Conservation (phyloP, 192 early-diverging fungal species). For the Podila epigama region DNA sequence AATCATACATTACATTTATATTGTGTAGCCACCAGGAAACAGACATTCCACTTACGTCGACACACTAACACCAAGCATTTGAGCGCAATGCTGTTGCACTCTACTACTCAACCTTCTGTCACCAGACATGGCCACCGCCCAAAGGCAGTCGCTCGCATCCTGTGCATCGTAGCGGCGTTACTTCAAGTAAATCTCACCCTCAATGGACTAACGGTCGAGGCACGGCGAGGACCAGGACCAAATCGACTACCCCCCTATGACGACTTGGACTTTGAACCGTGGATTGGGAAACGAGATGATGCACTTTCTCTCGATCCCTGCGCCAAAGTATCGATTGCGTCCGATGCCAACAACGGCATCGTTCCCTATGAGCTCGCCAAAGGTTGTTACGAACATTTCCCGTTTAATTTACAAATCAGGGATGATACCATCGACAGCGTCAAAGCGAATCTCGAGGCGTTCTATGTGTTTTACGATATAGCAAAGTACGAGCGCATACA, state of each 20-base stretch:
- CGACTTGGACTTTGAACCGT: neutral
- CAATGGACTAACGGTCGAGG: neutral
- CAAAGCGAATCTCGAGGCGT: constrained; percentile 36
- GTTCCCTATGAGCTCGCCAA: constrained; percentile 25
- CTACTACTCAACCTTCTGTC: neutral
- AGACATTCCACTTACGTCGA: neutral
- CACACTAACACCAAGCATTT: neutral
- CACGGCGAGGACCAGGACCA: neutral
- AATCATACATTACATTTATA: too few relatives aligned
- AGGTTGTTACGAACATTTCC: constrained; percentile 40
- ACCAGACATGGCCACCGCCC: neutral
- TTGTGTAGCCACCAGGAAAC: too few relatives aligned
- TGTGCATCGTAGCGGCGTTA: neutral
- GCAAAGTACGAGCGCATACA: constrained; percentile 11
- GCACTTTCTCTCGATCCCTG: constrained; percentile 8
- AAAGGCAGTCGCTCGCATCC: neutral
- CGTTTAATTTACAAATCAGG: constrained; percentile 12
- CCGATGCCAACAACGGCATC: constrained; percentile 1
- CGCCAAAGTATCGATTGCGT: constrained; percentile 7
- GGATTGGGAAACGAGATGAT: neutral
- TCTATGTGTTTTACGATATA: constrained; percentile 48
- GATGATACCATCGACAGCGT: constrained; percentile 22
- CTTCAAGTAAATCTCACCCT: neutral
- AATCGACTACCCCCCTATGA: neutral
- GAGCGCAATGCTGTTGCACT: neutral